These are phyloP conservation scores for Diaporthe citrichinensis DNA, from an alignment of 2,329 filamentous ascomycete species.

Conservation along the genomic window DNA sequence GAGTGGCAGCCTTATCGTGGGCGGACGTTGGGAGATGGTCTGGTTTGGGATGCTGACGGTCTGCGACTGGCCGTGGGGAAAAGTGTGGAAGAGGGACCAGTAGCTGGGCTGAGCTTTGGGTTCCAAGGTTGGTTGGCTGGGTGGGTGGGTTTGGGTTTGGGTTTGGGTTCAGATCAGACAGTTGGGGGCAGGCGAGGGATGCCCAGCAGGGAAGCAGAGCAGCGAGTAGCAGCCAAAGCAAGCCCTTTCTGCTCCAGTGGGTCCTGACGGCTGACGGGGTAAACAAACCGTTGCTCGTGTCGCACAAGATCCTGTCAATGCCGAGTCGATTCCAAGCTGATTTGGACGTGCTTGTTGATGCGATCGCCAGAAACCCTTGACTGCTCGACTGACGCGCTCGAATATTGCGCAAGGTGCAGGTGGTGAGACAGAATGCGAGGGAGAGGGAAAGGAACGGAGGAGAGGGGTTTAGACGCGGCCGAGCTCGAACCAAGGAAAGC, in stretches of 20 bases:
- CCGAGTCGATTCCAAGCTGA: not conserved
- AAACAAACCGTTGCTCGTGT: slow-evolving; percentile 35
- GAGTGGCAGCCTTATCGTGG: slow-evolving; percentile 39
- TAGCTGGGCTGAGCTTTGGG: slow-evolving; percentile 28
- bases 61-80: slow-evolving; percentile 23
- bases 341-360: not conserved
- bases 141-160: not conserved
- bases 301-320: slow-evolving; percentile 9
- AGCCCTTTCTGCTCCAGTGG: slow-evolving; percentile 21
- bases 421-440: not conserved
- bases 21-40: slow-evolving; percentile 18
- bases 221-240: slow-evolving; percentile 1
- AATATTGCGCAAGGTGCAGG: not conserved
- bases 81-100: slow-evolving; percentile 28
- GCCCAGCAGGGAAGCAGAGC: not conserved
- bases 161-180: not conserved
- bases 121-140: slow-evolving; percentile 23
- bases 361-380: not conserved
- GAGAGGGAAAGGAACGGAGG: not conserved
- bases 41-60: slow-evolving; percentile 24
- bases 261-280: slow-evolving; percentile 18
- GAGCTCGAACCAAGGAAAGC: slow-evolving; percentile 5
- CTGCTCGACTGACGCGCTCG: not conserved
- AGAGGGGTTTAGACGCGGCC: slow-evolving; percentile 4
- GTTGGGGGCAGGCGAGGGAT: slow-evolving; percentile 13